Conservation (phyloP, 805 yeast genomes). For the Wickerhamiella occidentalis region DNA sequence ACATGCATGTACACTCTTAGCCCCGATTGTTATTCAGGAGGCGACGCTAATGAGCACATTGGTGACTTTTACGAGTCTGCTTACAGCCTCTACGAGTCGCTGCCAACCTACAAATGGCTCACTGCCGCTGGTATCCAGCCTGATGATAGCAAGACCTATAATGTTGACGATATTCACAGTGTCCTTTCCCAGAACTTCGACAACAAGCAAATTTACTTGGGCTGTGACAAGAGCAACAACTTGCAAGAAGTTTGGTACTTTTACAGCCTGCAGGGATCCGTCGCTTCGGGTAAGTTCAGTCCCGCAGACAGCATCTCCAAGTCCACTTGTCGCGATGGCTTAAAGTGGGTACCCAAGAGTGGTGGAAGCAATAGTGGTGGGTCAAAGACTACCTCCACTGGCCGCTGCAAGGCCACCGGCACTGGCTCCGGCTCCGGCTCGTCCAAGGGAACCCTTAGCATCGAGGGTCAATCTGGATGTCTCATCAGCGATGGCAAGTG, state of each 20-base stretch:
- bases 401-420: constrained; percentile 35
- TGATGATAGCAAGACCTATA: constrained; percentile 42
- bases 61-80: constrained; percentile 58
- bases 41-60: constrained; percentile 32
- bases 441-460: constrained; percentile 35
- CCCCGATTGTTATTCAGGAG: constrained; percentile 48
- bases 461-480: constrained; percentile 52
- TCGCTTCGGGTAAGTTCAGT: constrained; percentile 49
- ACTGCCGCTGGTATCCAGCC: constrained; percentile 60
- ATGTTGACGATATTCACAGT: constrained; percentile 31
- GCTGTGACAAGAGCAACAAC: constrained; percentile 42
- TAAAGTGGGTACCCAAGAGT: constrained; percentile 58
- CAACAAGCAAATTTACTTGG: constrained; percentile 43
- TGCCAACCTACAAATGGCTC: constrained; percentile 60
- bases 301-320: constrained; percentile 42
- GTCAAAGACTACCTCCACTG: constrained; percentile 26
- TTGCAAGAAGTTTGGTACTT: constrained; percentile 69
- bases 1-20: constrained; percentile 76
- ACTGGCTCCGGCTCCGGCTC: constrained; percentile 53
- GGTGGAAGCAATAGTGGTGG: constrained; percentile 28
- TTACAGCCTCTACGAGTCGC: constrained; percentile 41
- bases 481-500: constrained; percentile 77
- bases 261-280: constrained; percentile 61
- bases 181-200: constrained; percentile 30
- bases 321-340: constrained; percentile 61